phyloP scores from a whole-genome alignment of 768 basidiomycete genomes.

The Kwoniella heveanensis region DNA sequence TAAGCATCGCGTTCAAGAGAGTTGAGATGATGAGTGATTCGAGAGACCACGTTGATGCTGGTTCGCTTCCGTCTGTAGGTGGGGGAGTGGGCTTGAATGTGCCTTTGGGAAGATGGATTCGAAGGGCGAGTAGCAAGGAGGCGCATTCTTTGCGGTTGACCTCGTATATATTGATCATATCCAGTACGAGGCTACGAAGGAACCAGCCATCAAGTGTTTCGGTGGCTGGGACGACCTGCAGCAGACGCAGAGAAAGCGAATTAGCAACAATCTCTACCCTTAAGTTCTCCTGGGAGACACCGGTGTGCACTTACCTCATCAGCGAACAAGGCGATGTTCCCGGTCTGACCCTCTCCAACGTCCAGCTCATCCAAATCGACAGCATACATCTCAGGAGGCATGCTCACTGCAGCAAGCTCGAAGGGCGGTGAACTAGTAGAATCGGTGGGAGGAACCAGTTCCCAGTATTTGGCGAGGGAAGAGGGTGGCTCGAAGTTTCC shows the following conservation, averaged over 20 bases:
- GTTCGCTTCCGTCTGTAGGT: conserved; percentile 60
- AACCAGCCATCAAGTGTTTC: conserved; percentile 75
- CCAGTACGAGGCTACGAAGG: conserved; percentile 71
- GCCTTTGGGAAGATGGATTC: conserved; percentile 76
- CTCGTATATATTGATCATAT: conserved; percentile 85
- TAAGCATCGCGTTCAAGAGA: conserved; percentile 70
- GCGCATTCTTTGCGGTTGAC: conserved; percentile 96
- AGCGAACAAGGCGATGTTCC: conserved; percentile 38
- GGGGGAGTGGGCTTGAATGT: conserved; percentile 81
- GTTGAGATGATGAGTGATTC: conserved; percentile 88
- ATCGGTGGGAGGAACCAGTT: conserved; percentile 14
- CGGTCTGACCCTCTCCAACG: conserved; percentile 49
- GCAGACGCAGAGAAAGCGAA: too few relatives aligned
- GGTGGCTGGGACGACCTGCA: conserved; percentile 74
- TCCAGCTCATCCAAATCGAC: conserved; percentile 32
- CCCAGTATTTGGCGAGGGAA: conserved; percentile 58
- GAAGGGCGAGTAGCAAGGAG: conserved; percentile 77
- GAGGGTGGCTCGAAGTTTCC: conserved; percentile 63
- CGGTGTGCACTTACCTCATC: conserved; percentile 37
- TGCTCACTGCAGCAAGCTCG: conserved; percentile 34
- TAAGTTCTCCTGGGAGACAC: too few relatives aligned
- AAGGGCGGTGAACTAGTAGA: conserved; percentile 16
- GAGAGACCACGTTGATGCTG: conserved; percentile 74
- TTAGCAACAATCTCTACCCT: too few relatives aligned
- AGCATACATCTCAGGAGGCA: conserved; percentile 52